Percentiles rank a stretch among this genome's conserved stretches.
phyloP scores from a whole-genome alignment of 1,139 yeast species.

The Hyphopichia wangnamkhiaoensis region DNA sequence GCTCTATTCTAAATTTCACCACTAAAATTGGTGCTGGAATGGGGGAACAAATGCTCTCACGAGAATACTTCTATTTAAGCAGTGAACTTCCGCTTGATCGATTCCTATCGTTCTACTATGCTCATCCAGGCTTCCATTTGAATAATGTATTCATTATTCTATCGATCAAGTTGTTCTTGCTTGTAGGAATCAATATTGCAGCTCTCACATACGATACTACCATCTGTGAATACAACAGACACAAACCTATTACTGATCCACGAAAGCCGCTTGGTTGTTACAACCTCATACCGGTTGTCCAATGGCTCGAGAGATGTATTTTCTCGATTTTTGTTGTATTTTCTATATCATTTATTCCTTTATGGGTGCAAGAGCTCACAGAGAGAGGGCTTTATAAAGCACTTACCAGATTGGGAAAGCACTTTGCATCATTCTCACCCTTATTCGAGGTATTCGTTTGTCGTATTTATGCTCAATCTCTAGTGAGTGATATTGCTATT shows the following conservation, averaged over 20 bases:
- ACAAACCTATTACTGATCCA: conserved; percentile 50
- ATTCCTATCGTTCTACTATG: conserved; percentile 54
- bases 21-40: conserved; percentile 61
- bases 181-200: conserved; percentile 50
- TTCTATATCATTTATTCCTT: conserved; percentile 50
- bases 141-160: conserved; percentile 53
- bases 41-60: conserved; percentile 58
- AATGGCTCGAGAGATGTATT: conserved; percentile 52
- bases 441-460: conserved; percentile 57
- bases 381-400: conserved; percentile 53
- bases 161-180: conserved; percentile 47
- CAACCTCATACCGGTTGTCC: conserved; percentile 49
- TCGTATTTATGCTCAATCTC: conserved; percentile 49
- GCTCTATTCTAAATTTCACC: conserved; percentile 54
- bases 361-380: conserved; percentile 51
- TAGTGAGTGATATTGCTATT: conserved; percentile 47
- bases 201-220: conserved; percentile 46
- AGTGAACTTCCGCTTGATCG: conserved; percentile 52
- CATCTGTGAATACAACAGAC: conserved; percentile 47
- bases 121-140: conserved; percentile 59
- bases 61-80: conserved; percentile 54
- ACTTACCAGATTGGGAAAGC: conserved; percentile 43
- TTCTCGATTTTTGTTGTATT: conserved; percentile 52
- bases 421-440: conserved; percentile 52
- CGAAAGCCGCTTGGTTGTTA: conserved; percentile 47